These are phyloP conservation scores for Annulohypoxylon nitens DNA, from an alignment of 495 filamentous ascomycete species.

Conservation along the genomic window DNA sequence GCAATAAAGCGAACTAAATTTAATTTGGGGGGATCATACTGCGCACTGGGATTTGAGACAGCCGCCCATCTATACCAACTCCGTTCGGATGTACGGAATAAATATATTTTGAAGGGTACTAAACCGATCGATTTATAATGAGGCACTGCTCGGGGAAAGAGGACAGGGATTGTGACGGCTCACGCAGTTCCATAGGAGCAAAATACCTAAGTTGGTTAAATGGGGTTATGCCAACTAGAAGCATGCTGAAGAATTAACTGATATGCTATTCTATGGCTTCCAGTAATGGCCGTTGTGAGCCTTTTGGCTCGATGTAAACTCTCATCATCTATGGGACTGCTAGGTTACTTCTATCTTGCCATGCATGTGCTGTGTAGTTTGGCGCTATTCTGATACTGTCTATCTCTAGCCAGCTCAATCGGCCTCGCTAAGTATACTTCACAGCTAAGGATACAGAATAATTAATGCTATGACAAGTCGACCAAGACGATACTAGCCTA, in stretches of 20 bases:
- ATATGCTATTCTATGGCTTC: neutral
- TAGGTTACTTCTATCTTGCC: neutral
- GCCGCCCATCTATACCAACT: neutral
- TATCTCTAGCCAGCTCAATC: neutral
- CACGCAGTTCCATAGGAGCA: slow-evolving; percentile 6
- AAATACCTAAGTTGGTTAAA: slow-evolving; percentile 22
- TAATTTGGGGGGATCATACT: neutral
- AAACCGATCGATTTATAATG: neutral
- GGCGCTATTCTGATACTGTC: too few species aligned
- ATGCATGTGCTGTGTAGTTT: neutral
- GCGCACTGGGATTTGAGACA: neutral
- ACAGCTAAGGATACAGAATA: neutral
- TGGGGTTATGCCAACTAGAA: neutral
- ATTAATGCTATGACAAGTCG: neutral
- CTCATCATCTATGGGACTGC: neutral
- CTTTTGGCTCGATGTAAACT: neutral
- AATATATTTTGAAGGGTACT: slow-evolving; percentile 4
- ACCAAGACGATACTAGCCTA: neutral
- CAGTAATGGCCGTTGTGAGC: neutral
- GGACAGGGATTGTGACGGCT: neutral
- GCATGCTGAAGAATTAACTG: neutral
- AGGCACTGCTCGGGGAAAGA: neutral
- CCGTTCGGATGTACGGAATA: neutral
- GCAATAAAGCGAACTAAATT: slow-evolving; percentile 16
- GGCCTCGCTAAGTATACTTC: neutral